Conservation (phyloP, 192 early-diverging fungal genomes). For the Kickxella alabastrina region DNA sequence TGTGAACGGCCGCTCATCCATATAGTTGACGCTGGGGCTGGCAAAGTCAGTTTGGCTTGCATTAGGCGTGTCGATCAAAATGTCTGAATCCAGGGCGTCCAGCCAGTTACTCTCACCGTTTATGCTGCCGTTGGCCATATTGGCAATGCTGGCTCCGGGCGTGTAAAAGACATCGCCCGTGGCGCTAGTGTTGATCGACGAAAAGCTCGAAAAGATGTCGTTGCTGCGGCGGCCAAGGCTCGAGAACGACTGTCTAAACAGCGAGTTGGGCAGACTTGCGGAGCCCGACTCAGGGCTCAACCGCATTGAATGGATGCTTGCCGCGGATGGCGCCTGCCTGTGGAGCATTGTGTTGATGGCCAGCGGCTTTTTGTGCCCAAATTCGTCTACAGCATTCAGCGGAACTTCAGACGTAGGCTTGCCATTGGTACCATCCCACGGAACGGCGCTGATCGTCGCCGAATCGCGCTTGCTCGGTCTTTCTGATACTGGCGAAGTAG, state of each 20-base stretch:
- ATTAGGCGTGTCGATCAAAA: neutral
- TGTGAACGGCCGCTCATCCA: conserved; percentile 28
- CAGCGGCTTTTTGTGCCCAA: neutral
- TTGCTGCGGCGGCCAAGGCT: conserved; percentile 12
- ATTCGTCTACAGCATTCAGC: neutral
- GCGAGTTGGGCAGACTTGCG: conserved; percentile 18
- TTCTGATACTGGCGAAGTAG: neutral
- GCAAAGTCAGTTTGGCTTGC: neutral
- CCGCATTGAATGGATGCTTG: conserved; percentile 1
- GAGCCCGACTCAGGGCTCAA: conserved; percentile 1
- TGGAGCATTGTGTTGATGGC: too few species aligned
- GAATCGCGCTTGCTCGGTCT: conserved; percentile 31
- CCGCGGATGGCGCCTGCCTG: too few species aligned
- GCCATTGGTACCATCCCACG: conserved; percentile 15
- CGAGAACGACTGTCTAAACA: conserved; percentile 30
- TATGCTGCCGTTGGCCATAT: conserved; percentile 5
- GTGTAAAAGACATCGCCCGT: conserved; percentile 36
- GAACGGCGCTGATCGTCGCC: conserved; percentile 30
- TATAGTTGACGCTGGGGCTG: too few species aligned
- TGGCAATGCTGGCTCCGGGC: conserved; percentile 40
- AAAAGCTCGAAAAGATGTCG: conserved; percentile 29
- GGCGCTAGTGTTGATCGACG: conserved; percentile 18
- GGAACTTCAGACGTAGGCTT: conserved; percentile 20
- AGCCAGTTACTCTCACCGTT: neutral
- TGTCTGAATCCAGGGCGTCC: neutral